phyloP scores from a whole-genome alignment of 2,329 filamentous ascomycete genomes.

The Fusarium equiseti region DNA sequence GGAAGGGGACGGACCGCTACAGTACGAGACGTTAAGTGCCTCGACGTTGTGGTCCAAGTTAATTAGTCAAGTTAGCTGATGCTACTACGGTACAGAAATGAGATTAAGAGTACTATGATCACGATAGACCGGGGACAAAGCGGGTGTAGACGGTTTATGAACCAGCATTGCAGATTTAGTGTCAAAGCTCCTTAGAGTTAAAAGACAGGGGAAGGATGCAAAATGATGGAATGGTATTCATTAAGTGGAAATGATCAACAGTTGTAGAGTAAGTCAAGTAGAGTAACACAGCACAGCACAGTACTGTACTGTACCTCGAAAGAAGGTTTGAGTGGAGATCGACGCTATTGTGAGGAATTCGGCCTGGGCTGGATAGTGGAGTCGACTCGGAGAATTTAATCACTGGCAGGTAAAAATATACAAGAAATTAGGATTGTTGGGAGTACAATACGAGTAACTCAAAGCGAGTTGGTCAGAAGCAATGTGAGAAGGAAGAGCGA shows the following conservation, averaged over 20 bases:
- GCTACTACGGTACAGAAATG: slow-evolving; percentile 2
- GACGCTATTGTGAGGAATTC: slow-evolving; percentile 27
- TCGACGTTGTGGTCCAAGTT: slow-evolving; percentile 1
- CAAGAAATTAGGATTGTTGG: neutral
- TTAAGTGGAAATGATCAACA: slow-evolving; percentile 19
- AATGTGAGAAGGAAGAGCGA: neutral
- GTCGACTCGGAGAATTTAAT: slow-evolving; percentile 24
- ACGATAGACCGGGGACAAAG: slow-evolving; percentile 3
- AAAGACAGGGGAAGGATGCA: neutral
- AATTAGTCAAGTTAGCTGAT: neutral
- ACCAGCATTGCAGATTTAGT: neutral
- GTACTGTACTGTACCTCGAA: neutral
- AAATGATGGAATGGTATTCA: slow-evolving; percentile 9
- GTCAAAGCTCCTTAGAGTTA: neutral
- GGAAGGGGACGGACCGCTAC: slow-evolving; percentile 34
- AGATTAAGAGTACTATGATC: neutral
- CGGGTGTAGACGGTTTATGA: neutral
- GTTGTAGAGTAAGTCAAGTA: neutral
- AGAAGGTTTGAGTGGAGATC: slow-evolving; percentile 21
- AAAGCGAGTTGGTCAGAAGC: neutral
- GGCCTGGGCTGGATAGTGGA: slow-evolving; percentile 19
- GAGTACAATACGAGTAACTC: neutral
- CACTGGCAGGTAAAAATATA: neutral
- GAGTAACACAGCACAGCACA: neutral
- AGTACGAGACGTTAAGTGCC: slow-evolving; percentile 1